A percentile compares a stretch with the other conserved stretches of the same genome.
phyloP scores from a whole-genome alignment of 768 basidiomycete genomes.

The Rhizopogon rudus region DNA sequence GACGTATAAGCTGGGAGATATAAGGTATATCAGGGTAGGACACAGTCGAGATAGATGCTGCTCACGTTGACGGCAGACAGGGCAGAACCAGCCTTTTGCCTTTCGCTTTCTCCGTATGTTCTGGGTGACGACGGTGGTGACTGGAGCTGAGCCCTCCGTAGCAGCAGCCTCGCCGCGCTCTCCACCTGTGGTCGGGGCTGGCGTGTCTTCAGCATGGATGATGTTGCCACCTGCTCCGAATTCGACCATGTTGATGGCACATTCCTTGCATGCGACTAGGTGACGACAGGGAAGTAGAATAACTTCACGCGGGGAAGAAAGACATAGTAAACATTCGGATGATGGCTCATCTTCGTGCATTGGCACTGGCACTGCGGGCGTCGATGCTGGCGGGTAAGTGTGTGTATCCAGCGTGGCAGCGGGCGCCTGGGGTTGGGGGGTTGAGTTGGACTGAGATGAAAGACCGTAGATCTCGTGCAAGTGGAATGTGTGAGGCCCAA shows the following conservation, averaged over 20 bases:
- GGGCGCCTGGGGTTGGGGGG: constrained; percentile 30
- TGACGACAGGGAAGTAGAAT: constrained; percentile 92
- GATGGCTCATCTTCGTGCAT: constrained; percentile 62
- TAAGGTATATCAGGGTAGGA: constrained; percentile 1
- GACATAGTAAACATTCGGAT: constrained; percentile 88
- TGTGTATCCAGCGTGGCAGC: constrained; percentile 34
- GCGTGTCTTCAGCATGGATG: constrained; percentile 44
- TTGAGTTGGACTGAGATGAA: constrained; percentile 47
- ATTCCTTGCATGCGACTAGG: constrained; percentile 92
- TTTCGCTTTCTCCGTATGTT: constrained; percentile 76
- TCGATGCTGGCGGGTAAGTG: constrained; percentile 41
- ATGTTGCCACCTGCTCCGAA: constrained; percentile 92
- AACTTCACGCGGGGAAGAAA: constrained; percentile 85
- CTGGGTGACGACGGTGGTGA: constrained; percentile 23
- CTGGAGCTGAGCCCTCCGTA: constrained; percentile 3
- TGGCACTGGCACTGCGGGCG: constrained; percentile 19
- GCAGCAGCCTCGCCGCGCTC: constrained; percentile 18
- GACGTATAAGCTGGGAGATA: constrained; percentile 72
- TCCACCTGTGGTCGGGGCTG: constrained; percentile 21
- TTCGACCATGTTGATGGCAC: constrained; percentile 95
- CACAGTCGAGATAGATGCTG: constrained; percentile 9
- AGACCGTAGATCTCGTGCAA: constrained; percentile 94
- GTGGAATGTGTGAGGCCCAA: constrained; percentile 91
- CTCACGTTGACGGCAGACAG: constrained; percentile 92
- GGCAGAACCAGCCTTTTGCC: constrained; percentile 97